A percentile compares a stretch with the other conserved stretches of the same genome.
These are phyloP conservation scores for Pseudopithomyces chartarum DNA, from an alignment of 2,329 filamentous ascomycete species.

Conservation along the genomic window DNA sequence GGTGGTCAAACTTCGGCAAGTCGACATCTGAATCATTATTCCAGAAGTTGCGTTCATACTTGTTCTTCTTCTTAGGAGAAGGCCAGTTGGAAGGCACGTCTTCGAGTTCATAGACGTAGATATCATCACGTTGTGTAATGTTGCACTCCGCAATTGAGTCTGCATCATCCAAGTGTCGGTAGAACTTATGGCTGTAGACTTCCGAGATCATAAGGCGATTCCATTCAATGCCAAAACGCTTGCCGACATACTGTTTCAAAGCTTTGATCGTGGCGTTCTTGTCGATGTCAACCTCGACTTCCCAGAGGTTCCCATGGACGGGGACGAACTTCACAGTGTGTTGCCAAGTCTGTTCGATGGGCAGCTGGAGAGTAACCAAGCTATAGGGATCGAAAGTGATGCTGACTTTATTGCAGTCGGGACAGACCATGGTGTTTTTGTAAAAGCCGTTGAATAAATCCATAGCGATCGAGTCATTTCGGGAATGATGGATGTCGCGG, in stretches of 20 bases:
- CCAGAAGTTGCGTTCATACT: slow-evolving; percentile 49
- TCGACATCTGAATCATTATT: slow-evolving; percentile 54
- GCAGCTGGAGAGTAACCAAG: slow-evolving; percentile 87
- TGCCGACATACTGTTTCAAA: slow-evolving; percentile 67
- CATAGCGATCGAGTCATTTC: slow-evolving; percentile 93
- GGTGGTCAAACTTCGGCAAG: slow-evolving; percentile 61
- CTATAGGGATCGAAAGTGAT: slow-evolving; percentile 99
- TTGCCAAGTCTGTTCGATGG: slow-evolving; percentile 81
- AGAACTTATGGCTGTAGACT: slow-evolving; percentile 82
- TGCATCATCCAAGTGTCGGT: slow-evolving; percentile 78
- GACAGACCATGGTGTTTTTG: slow-evolving; percentile 95
- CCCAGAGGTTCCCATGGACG: slow-evolving; percentile 70
- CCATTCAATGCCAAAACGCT: slow-evolving; percentile 58
- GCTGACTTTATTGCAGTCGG: slow-evolving; percentile 89
- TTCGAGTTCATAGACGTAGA: slow-evolving; percentile 80
- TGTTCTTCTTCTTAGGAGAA: slow-evolving; percentile 49
- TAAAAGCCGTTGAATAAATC: slow-evolving; percentile 98
- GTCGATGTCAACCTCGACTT: slow-evolving; percentile 78
- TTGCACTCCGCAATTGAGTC: slow-evolving; percentile 68
- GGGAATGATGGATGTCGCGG: slow-evolving; percentile 87
- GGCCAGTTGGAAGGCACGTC: slow-evolving; percentile 78
- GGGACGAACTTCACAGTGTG: slow-evolving; percentile 79
- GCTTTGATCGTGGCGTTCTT: slow-evolving; percentile 72
- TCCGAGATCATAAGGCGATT: slow-evolving; percentile 79
- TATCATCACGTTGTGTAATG: slow-evolving; percentile 66